Conservation (phyloP, 805 yeast genomes). For the Candida sonorensis region DNA sequence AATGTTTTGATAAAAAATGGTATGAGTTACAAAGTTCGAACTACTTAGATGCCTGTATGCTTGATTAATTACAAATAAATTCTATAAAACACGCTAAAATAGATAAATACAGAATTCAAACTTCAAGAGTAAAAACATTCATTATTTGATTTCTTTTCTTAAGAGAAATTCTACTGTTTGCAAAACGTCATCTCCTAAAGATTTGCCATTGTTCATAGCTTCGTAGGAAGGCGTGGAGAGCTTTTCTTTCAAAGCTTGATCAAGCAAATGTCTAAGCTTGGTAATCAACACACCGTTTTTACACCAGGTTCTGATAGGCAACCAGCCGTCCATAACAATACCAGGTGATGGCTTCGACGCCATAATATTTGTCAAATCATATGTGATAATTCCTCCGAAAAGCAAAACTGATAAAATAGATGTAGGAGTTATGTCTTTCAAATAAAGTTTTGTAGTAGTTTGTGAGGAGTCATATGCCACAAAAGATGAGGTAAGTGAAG, state of each 20-base stretch:
- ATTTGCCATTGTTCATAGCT: slow-evolving; percentile 8
- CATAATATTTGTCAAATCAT: slow-evolving; percentile 39
- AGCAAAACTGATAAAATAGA: slow-evolving; percentile 64
- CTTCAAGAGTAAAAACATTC: no score
- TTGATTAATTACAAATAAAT: no score
- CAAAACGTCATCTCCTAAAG: slow-evolving; percentile 31
- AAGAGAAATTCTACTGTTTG: slow-evolving; percentile 30
- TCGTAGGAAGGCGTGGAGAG: slow-evolving; percentile 42
- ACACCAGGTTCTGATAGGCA: slow-evolving; percentile 89
- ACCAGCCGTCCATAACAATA: slow-evolving; percentile 80
- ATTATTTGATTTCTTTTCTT: background rate
- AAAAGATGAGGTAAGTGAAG: slow-evolving; percentile 46
- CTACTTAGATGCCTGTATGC: slow-evolving; percentile 7
- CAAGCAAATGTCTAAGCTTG: slow-evolving; percentile 58
- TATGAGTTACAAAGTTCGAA: slow-evolving; percentile 34
- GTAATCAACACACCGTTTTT: slow-evolving; percentile 84
- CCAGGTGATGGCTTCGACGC: slow-evolving; percentile 65
- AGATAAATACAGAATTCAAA: no score
- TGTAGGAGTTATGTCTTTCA: slow-evolving; percentile 77
- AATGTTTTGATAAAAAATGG: slow-evolving; percentile 43
- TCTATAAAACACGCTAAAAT: no score
- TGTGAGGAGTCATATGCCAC: slow-evolving; percentile 55
- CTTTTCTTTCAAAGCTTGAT: slow-evolving; percentile 56
- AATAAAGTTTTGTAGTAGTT: slow-evolving; percentile 56
- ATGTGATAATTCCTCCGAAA: slow-evolving; percentile 70